phyloP scores from a whole-genome alignment of 78 protist genomes.

The Dictyostelium intermedium region DNA sequence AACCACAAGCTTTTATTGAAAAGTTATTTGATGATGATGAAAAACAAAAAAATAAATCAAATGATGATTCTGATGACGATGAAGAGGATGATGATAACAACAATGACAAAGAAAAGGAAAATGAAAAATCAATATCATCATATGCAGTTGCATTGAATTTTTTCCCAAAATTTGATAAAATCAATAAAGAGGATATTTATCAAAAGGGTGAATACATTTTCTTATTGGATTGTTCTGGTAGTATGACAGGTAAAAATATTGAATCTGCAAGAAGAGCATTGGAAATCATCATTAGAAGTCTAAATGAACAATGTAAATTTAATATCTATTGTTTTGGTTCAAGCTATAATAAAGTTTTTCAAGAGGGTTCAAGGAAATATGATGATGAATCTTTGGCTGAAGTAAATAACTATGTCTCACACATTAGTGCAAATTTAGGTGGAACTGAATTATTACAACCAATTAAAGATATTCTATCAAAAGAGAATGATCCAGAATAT shows the following conservation, averaged over 20 bases:
- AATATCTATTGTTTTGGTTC: slow-evolving; percentile 67
- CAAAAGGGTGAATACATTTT: slow-evolving; percentile 41
- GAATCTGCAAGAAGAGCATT: slow-evolving; percentile 19
- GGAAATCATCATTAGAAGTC: slow-evolving; percentile 23
- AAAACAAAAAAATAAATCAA: neutral
- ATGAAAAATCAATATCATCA: neutral
- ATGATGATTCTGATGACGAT: neutral
- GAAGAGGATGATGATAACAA: neutral
- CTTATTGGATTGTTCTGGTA: slow-evolving; percentile 63
- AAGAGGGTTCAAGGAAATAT: neutral
- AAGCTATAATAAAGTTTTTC: neutral
- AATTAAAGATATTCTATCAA: slow-evolving; percentile 25
- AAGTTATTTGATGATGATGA: neutral
- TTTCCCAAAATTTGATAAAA: neutral
- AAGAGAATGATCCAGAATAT: slow-evolving; percentile 10
- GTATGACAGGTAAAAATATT: slow-evolving; percentile 50
- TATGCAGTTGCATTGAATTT: slow-evolving; percentile 18
- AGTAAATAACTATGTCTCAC: neutral
- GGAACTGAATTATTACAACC: slow-evolving; percentile 70
- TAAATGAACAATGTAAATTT: slow-evolving; percentile 40
- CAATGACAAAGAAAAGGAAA: neutral
- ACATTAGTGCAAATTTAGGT: slow-evolving; percentile 63
- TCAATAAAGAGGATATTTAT: slow-evolving; percentile 6
- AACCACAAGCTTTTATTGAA: slow-evolving; percentile 21
- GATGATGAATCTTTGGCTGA: slow-evolving; percentile 23